phyloP scores from a whole-genome alignment of 768 basidiomycete species.

The Boletus pseudopeckii region DNA sequence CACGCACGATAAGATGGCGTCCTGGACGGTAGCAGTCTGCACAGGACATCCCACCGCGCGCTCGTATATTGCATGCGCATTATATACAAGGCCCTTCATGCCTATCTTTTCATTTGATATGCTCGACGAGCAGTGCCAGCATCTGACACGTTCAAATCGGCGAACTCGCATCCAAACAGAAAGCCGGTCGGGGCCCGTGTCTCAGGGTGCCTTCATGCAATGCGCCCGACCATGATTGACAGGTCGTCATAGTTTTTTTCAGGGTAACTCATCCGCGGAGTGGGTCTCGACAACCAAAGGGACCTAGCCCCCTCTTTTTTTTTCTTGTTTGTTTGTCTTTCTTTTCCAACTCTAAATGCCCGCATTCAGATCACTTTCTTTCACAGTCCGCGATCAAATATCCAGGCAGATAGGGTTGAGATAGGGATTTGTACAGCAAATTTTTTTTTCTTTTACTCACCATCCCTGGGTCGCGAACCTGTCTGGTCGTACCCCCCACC shows the following conservation, averaged over 20 bases:
- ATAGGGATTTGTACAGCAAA: no score
- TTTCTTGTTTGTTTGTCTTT: no score
- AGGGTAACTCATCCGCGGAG: constrained; percentile 4
- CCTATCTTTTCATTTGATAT: constrained; percentile 5
- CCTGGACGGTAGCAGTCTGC: neutral
- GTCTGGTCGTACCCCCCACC: no score
- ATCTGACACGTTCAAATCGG: constrained; percentile 6
- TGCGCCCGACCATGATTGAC: neutral
- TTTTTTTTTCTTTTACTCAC: no score
- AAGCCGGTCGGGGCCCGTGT: neutral
- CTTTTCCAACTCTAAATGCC: neutral
- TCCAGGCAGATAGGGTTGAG: neutral
- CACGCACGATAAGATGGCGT: constrained; percentile 1
- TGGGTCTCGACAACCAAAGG: neutral
- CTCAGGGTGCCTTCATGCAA: neutral
- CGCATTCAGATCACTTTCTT: neutral
- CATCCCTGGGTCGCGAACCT: neutral
- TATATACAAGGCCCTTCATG: neutral
- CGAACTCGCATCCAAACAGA: neutral
- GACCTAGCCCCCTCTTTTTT: neutral
- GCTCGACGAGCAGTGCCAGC: neutral
- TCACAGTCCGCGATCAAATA: constrained; percentile 6
- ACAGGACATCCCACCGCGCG: neutral
- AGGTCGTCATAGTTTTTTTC: neutral
- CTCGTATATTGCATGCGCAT: neutral